Base-by-base conservation (phyloP, 352 stramenopile genomes). In the Halophytophthora polymorphica region DNA sequence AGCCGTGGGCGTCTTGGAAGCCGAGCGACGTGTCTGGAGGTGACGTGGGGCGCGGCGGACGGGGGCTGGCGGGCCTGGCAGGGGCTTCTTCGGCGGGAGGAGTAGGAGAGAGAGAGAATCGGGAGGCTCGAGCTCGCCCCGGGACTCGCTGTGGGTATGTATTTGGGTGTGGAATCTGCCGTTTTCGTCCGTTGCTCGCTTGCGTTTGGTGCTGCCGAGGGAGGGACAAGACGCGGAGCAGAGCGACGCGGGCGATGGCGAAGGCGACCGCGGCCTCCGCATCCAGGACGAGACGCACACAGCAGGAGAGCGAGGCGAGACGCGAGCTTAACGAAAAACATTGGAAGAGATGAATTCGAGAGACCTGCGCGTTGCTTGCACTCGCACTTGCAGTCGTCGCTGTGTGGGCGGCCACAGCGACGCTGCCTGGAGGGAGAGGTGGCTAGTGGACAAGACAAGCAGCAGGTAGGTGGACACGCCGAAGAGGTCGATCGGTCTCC, bases 271-370 rank as follows among this genome's bases (percentile, higher is more conserved):
- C n/a, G n/a, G n/a, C n/a, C n/a, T n/a, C n/a, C n/a, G n/a, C n/a
- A n/a, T n/a, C n/a, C n/a, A n/a, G n/a, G n/a, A n/a, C n/a, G n/a
- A n/a, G n/a, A n/a, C n/a, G 57, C 48, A 54, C 33, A 38, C 33
- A 17, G 33, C 11, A 38, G 33, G 48, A 58, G 50, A 35, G 41
- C 50, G 52, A 64, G 60, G 62, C 73, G 66, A 67, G 59, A 61
- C 56, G 56, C 51, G 67, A 73, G 64, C 64, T 77, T 70, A 77
- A 74, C 68, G 64, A 74, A 74, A 64, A 74, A 76, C 66, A 76
- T 70, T 62, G 69, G 61, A 72, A 70, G 67, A 77, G 66, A 75
- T 74, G 67, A 77, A 73, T 63, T 62, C 55, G 56, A 77, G 47
- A 51, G 54, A 69, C 51, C 62, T 48, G 47, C 57, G 29, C 57